Percentiles rank a stretch among this genome's conserved stretches.
Conservation (phyloP, 1,284 basidiomycete genomes). For the Leccinum laetum region DNA sequence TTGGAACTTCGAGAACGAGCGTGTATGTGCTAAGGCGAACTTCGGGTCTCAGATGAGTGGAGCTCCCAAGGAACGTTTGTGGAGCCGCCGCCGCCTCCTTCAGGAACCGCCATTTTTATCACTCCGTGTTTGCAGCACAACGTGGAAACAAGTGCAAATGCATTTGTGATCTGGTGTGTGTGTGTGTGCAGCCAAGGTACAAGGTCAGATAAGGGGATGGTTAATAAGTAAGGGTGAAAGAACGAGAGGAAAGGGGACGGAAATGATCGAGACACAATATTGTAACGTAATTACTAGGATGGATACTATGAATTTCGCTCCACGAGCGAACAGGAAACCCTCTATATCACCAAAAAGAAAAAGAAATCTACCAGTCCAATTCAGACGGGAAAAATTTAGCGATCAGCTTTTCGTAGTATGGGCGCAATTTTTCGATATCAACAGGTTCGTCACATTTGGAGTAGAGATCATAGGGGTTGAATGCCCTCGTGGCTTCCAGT, state of each 20-base stretch:
- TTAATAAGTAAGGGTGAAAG: constrained; percentile 19
- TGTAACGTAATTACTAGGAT: neutral
- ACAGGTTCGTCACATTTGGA: constrained; percentile 82
- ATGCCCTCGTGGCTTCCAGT: constrained; percentile 71
- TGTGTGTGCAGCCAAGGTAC: constrained; percentile 11
- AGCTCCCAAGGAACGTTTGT: constrained; percentile 12
- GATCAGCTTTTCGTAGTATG: constrained; percentile 84
- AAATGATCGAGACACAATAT: neutral
- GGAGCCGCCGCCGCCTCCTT: constrained; percentile 10
- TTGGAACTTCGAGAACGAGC: neutral
- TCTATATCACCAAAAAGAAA: constrained; percentile 10
- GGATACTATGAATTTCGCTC: constrained; percentile 9
- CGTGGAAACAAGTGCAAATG: neutral
- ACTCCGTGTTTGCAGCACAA: constrained; percentile 7
- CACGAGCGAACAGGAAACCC: neutral
- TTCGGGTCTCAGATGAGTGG: neutral
- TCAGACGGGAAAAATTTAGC: constrained; percentile 82
- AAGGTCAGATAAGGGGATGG: constrained; percentile 3
- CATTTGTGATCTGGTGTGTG: constrained; percentile 1
- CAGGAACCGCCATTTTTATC: constrained; percentile 17
- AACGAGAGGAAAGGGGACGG: neutral
- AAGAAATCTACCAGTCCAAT: constrained; percentile 65
- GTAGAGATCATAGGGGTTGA: constrained; percentile 92
- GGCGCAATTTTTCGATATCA: constrained; percentile 61
- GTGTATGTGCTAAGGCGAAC: neutral